Base-by-base conservation (phyloP, 2,329 filamentous ascomycete species). In the Pseudopithomyces maydicus region DNA sequence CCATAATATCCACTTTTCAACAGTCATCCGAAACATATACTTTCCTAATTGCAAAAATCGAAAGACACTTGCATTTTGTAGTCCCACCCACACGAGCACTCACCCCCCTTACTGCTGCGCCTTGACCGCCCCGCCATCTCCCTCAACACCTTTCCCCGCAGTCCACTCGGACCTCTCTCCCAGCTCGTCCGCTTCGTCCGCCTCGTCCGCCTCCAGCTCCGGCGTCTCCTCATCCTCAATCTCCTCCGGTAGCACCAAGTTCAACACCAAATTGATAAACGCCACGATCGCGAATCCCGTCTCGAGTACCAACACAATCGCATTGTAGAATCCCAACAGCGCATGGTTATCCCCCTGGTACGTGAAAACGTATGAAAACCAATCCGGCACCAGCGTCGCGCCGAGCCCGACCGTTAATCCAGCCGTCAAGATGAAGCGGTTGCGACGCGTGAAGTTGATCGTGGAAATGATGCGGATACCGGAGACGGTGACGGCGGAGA, bases 351-450 rank as follows among this genome's bases (percentile, higher is more conserved):
- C 75, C 11, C 90, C 90, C 0, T 73, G 71, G 70, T 93, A 93
- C 3, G 87, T 89, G 72, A 95, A 92, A 52, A 95, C 85, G 59
- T 84, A 82, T 57, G 78, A 74, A 69, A 91, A 92, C 80, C 90
- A 76, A 68, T 65, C 72, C 1, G 80, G 79, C 1, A 81, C 79
- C 54, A 82, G 66, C 1, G 78, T 81, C 0, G 80, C 80, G 46
- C 80, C 78, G 62, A 90, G 90, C 32, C 91, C 91, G 26, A 94
- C 78, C 0, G 90, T 83, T 32, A 95, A 79, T 0, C 88, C 85
- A 0, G 90, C 88, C 0, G 91, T 92, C 11, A 95, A 82, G 67
- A 95, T 90, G 78, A 95, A 95, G 22, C 91, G 84, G 67, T 90
- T 93, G 50, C 91, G 86, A 36, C 91, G 85, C n/a, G 85, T 92